phyloP scores from a whole-genome alignment of 148 eudicot genomes.

The Rhododendron ferrugineum region DNA sequence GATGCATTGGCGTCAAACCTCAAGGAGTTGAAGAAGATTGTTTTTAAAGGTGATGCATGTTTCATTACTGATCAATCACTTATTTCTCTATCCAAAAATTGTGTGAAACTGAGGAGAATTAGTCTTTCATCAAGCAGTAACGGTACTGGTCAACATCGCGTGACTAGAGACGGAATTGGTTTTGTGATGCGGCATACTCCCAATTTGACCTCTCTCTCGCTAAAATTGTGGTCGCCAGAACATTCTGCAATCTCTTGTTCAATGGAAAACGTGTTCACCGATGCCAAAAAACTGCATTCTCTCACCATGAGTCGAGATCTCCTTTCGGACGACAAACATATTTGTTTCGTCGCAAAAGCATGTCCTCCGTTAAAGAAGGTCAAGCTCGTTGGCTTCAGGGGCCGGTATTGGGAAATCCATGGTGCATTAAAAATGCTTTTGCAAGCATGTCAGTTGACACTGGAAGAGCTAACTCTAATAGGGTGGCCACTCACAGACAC shows the following conservation, averaged over 20 bases:
- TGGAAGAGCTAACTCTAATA: background rate
- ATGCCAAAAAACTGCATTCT: background rate
- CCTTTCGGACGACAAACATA: background rate
- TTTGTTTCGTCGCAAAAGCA: background rate
- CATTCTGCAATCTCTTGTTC: background rate
- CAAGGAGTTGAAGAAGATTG: no score
- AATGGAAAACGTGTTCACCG: background rate
- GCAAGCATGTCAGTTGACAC: background rate
- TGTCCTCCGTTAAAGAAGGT: background rate
- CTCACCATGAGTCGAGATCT: fast-evolving
- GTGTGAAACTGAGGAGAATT: background rate
- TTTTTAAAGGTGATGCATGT: no score
- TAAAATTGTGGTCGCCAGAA: background rate
- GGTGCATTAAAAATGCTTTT: no score
- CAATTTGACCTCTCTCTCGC: background rate
- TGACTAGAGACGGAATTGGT: background rate
- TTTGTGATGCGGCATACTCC: background rate
- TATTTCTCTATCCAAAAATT: background rate
- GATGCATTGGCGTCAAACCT: no score
- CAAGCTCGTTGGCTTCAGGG: fast-evolving
- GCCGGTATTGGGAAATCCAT: background rate
- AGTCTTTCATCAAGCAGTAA: background rate
- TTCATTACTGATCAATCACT: background rate
- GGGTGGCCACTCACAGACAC: background rate
- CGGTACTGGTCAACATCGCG: background rate